Conservation (phyloP, 2,329 filamentous ascomycete genomes). For the Penicillium sp. region DNA sequence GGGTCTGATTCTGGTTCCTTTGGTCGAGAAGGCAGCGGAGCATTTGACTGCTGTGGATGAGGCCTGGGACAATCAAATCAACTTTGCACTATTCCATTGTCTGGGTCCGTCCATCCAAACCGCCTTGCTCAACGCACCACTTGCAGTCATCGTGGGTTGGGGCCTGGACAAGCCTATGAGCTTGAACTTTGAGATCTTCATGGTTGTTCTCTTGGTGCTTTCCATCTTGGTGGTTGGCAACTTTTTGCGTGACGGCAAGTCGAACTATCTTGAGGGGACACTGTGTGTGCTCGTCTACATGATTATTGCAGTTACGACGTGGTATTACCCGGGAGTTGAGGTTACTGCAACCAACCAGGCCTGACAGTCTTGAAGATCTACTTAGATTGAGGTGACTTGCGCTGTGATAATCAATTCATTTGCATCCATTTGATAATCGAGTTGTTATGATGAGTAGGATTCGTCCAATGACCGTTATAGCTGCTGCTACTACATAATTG, state of each 20-base stretch:
- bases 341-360: constrained; percentile 18
- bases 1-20: constrained; percentile 67
- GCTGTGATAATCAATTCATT: too few relatives aligned
- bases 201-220: constrained; percentile 72
- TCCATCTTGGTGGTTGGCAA: constrained; percentile 81
- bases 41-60: constrained; percentile 80
- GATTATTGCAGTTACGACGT: constrained; percentile 57
- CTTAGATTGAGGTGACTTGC: too few relatives aligned
- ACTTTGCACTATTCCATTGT: constrained; percentile 78
- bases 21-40: constrained; percentile 82
- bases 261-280: constrained; percentile 81
- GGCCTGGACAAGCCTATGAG: constrained; percentile 64
- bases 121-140: constrained; percentile 76
- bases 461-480: too few relatives aligned
- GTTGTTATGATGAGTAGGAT: too few relatives aligned
- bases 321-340: constrained; percentile 54
- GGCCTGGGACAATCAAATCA: constrained; percentile 65
- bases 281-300: constrained; percentile 64
- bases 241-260: constrained; percentile 81
- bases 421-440: too few relatives aligned
- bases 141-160: constrained; percentile 81
- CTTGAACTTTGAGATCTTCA: constrained; percentile 81
- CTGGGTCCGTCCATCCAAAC: constrained; percentile 85
- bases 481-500: too few relatives aligned
- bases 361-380: too few relatives aligned